Percentiles rank a stretch among this genome's conserved stretches.
Evolutionary conservation across 2,329 filamentous ascomycete species (phyloP).

Genomic region (Fusarium sacchari): DNA sequence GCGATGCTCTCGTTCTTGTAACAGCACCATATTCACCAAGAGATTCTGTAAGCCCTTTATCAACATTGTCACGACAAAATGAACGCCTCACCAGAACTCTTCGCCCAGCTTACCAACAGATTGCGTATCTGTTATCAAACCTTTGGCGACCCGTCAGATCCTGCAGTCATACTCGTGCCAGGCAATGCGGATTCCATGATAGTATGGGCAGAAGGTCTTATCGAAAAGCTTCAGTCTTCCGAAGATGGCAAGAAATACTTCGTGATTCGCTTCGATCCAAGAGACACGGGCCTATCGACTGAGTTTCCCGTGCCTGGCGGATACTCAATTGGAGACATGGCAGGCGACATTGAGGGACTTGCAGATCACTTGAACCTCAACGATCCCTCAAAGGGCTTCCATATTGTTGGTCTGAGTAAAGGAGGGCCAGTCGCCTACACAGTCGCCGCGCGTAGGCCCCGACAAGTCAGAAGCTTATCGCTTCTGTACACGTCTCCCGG

Average conservation of each 20-base stretch:
- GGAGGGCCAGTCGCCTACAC: conserved; percentile 42
- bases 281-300: conserved; percentile 40
- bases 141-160: conserved; percentile 38
- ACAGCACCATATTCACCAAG: not conserved
- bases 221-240: conserved; percentile 28
- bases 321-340: conserved; percentile 44
- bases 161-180: conserved; percentile 40
- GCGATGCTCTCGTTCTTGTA: not conserved
- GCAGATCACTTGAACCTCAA: conserved; percentile 39
- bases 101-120: conserved; percentile 38
- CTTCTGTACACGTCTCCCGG: conserved; percentile 41
- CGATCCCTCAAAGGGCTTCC: conserved; percentile 16
- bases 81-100: conserved; percentile 39
- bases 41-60: not conserved
- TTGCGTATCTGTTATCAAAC: conserved; percentile 47
- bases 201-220: conserved; percentile 35
- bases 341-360: conserved; percentile 42
- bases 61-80: not conserved
- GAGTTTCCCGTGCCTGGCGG: conserved; percentile 38
- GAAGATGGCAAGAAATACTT: conserved; percentile 22
- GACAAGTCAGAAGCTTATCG: conserved; percentile 35
- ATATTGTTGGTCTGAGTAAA: conserved; percentile 43
- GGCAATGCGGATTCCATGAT: conserved; percentile 42
- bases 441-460: conserved; percentile 29
- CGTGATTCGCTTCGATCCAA: conserved; percentile 38